Conservation (phyloP, 495 filamentous ascomycete species). For the Pyrenopolyporus hunteri region DNA sequence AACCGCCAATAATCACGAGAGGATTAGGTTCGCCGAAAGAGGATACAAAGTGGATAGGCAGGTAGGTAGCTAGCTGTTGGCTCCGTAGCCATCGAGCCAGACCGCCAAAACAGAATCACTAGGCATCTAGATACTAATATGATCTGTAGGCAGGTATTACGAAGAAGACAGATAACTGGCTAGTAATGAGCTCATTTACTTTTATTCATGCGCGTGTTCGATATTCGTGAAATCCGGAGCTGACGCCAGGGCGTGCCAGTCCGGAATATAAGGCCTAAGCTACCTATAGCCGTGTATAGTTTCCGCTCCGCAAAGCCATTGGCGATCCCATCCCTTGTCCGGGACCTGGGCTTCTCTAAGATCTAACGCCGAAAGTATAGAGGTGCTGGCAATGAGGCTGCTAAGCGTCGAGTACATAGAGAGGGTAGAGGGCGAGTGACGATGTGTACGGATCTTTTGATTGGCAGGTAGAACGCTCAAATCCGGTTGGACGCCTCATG, state of each 20-base stretch:
- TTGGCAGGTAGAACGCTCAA: neutral
- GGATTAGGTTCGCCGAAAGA: too few species aligned
- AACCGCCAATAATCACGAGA: too few species aligned
- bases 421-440: neutral
- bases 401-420: conserved; percentile 15
- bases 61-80: too few species aligned
- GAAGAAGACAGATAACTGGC: neutral
- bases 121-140: neutral
- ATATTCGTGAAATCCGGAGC: neutral
- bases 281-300: conserved; percentile 9
- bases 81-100: too few species aligned
- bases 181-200: conserved; percentile 15
- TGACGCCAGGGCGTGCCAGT: neutral
- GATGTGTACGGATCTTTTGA: conserved; percentile 8
- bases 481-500: conserved; percentile 19
- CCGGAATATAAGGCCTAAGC: conserved; percentile 10
- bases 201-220: conserved; percentile 24
- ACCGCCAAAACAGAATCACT: too few species aligned
- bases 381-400: conserved; percentile 3
- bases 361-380: conserved; percentile 12
- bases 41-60: too few species aligned
- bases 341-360: conserved; percentile 14
- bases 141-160: neutral
- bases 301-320: conserved; percentile 16
- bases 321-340: conserved; percentile 5